These are phyloP conservation scores for Grifola frondosa DNA, from an alignment of 1,284 basidiomycete species.

Conservation along the genomic window DNA sequence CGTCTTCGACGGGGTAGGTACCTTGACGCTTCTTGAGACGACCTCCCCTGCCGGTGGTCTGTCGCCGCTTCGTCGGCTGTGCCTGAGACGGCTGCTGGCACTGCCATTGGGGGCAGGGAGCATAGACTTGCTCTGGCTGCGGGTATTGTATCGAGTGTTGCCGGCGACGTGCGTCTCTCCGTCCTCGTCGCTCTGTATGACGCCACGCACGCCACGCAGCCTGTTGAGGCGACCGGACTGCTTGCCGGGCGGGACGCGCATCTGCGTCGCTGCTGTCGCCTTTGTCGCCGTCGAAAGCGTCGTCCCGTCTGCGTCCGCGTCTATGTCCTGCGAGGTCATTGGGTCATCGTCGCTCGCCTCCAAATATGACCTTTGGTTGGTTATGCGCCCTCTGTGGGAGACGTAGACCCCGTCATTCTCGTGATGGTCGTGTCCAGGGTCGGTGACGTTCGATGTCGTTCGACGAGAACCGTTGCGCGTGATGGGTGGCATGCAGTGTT, in stretches of 20 bases:
- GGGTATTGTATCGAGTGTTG: slow-evolving; percentile 38
- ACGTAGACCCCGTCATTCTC: no score
- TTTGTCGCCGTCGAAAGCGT: no score
- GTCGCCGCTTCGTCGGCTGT: slow-evolving; percentile 26
- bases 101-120: slow-evolving; percentile 25
- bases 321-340: no score
- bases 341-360: no score
- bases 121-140: slow-evolving; percentile 40
- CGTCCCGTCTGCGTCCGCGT: no score
- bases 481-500: no score
- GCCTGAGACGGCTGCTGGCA: slow-evolving; percentile 19
- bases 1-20: slow-evolving; percentile 6
- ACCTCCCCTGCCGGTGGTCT: slow-evolving; percentile 12
- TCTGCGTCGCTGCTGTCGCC: slow-evolving; percentile 6
- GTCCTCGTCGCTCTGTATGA: slow-evolving; percentile 52
- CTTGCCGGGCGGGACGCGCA: slow-evolving; percentile 7
- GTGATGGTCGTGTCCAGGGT: no score
- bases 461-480: no score
- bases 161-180: slow-evolving; percentile 27
- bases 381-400: no score
- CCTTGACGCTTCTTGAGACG: slow-evolving; percentile 22
- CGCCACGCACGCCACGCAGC: slow-evolving; percentile 35
- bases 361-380: no score
- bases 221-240: slow-evolving; percentile 35
- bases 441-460: no score